Percentiles rank a stretch among this genome's conserved stretches.
Conservation (phyloP, 1,284 basidiomycete species). For the Malassezia pachydermatis region DNA sequence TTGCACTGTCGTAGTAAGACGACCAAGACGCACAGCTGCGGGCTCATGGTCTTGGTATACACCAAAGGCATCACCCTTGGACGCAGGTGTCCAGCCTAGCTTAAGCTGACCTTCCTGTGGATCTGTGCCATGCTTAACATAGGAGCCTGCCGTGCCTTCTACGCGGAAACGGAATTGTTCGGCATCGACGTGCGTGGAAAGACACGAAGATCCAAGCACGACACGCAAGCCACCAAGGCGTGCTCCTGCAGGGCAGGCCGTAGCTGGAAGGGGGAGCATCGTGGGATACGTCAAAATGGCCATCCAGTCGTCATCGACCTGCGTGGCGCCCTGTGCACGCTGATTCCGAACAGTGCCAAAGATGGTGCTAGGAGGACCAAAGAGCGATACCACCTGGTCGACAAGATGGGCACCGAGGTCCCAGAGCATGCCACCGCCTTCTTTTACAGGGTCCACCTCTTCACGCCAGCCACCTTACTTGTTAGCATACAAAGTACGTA, state of each 20-base stretch:
- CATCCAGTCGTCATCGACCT: conserved; percentile 45
- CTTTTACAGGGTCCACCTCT: conserved; percentile 28
- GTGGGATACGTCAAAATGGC: conserved; percentile 33
- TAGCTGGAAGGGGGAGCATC: conserved; percentile 24
- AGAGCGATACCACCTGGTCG: conserved; percentile 39
- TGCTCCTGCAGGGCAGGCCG: conserved; percentile 27
- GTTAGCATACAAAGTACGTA: too few species aligned
- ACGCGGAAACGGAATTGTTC: conserved; percentile 39
- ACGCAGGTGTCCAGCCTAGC: conserved; percentile 31
- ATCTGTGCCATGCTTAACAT: conserved; percentile 40
- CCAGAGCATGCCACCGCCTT: conserved; percentile 44
- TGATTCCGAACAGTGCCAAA: conserved; percentile 34
- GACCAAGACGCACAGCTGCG: conserved; percentile 24
- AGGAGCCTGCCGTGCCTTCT: conserved; percentile 36
- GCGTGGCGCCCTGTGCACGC: conserved; percentile 27
- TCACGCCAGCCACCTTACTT: conserved; percentile 46
- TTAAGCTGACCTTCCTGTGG: conserved; percentile 46
- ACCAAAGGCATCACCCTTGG: conserved; percentile 37
- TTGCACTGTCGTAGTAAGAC: conserved; percentile 28
- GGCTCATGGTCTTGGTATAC: conserved; percentile 28
- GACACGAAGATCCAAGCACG: conserved; percentile 31
- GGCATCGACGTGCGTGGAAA: conserved; percentile 34
- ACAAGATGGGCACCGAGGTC: conserved; percentile 42
- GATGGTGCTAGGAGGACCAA: conserved; percentile 36
- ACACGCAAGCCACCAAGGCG: conserved; percentile 32